phyloP scores from a whole-genome alignment of 768 basidiomycete species.

The Serendipita sp. region DNA sequence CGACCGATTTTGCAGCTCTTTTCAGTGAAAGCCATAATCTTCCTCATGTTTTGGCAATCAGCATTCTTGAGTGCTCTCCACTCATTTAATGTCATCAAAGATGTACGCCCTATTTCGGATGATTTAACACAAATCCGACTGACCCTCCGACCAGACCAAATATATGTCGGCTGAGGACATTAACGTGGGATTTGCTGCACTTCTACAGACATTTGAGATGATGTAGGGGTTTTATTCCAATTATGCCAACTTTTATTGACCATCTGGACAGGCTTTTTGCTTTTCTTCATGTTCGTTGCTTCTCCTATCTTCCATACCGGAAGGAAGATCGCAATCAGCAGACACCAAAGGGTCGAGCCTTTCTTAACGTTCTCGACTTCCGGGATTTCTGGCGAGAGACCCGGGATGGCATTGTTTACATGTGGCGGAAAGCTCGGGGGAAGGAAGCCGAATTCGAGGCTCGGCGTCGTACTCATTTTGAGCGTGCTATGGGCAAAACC shows the following conservation, averaged over 20 bases:
- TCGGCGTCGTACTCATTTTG: slow-evolving; percentile 24
- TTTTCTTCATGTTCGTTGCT: slow-evolving; percentile 54
- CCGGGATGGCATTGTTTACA: slow-evolving; percentile 39
- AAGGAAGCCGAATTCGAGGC: slow-evolving; percentile 35
- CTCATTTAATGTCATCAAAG: slow-evolving; percentile 44
- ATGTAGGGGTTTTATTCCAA: slow-evolving; percentile 26
- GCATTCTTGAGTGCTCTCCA: slow-evolving; percentile 39
- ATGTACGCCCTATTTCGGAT: slow-evolving; percentile 23
- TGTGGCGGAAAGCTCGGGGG: slow-evolving; percentile 35
- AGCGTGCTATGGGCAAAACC: slow-evolving; percentile 19
- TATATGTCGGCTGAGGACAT: slow-evolving; percentile 63
- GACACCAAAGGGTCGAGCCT: slow-evolving; percentile 40
- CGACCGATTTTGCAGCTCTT: slow-evolving; percentile 52
- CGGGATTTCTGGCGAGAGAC: slow-evolving; percentile 52
- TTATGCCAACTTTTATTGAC: slow-evolving; percentile 8
- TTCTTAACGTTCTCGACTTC: slow-evolving; percentile 51
- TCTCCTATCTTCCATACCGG: slow-evolving; percentile 49
- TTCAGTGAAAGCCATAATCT: slow-evolving; percentile 58
- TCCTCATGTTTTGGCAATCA: slow-evolving; percentile 66
- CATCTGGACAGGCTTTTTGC: slow-evolving; percentile 39
- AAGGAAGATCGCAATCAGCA: slow-evolving; percentile 19
- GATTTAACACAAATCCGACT: not conserved
- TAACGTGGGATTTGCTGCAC: slow-evolving; percentile 49
- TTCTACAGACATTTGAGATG: slow-evolving; percentile 63
- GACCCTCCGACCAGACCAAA: slow-evolving; percentile 26